Conservation (phyloP, 2,329 filamentous ascomycete genomes). For the Myriosclerotinia curreyana region DNA sequence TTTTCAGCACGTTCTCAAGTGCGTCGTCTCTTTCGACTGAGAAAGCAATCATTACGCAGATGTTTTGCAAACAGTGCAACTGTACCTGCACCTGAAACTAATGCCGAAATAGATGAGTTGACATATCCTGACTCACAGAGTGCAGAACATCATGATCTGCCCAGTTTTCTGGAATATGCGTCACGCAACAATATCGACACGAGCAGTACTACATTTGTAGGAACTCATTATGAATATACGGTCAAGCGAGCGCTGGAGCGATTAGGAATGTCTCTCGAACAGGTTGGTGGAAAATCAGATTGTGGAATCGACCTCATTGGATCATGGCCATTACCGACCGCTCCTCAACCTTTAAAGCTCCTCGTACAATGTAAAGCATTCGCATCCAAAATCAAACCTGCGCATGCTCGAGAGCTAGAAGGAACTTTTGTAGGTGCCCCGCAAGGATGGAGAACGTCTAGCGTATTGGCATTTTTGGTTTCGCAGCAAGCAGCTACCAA, state of each 20-base stretch:
- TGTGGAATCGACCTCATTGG: conserved; percentile 73
- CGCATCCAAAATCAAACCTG: conserved; percentile 50
- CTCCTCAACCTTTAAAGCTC: conserved; percentile 44
- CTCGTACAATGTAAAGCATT: conserved; percentile 69
- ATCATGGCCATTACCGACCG: conserved; percentile 59
- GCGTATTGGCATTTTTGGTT: conserved; percentile 69
- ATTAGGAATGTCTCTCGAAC: conserved; percentile 62
- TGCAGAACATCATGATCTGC: conserved; percentile 58
- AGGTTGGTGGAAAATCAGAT: conserved; percentile 65
- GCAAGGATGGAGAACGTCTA: conserved; percentile 60
- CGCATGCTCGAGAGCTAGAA: conserved; percentile 69
- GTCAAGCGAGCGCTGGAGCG: conserved; percentile 53
- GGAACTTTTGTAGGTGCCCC: conserved; percentile 75
- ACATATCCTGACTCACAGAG: conserved; percentile 48
- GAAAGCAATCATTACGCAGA: conserved; percentile 28
- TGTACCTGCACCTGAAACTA: neutral
- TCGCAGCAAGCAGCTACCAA: conserved; percentile 68
- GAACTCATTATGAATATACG: conserved; percentile 76
- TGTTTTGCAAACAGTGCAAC: conserved; percentile 32
- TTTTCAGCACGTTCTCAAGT: conserved; percentile 25
- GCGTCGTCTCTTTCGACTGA: conserved; percentile 30
- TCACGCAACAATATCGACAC: conserved; percentile 52
- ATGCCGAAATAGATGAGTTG: conserved; percentile 30
- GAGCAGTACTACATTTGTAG: conserved; percentile 60
- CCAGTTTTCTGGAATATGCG: conserved; percentile 64